Evolutionary conservation across 2,329 filamentous ascomycete species (phyloP).

Genomic region (Colletotrichum tropicicola): DNA sequence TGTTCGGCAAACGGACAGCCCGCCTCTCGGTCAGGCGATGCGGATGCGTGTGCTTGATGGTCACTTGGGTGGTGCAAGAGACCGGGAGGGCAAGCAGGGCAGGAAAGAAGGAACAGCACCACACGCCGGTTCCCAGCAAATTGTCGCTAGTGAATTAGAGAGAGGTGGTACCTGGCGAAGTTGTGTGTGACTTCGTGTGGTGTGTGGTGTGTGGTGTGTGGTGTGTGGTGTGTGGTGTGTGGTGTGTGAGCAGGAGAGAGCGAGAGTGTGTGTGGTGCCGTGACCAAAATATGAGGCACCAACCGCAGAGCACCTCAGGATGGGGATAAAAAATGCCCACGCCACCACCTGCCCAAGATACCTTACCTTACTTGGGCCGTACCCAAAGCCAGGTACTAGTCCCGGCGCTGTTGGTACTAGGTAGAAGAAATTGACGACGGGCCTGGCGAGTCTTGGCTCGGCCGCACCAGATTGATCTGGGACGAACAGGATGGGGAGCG

Average conservation of each 20-base stretch:
- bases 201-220: not conserved
- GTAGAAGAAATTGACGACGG: constrained; percentile 18
- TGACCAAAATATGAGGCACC: constrained; percentile 23
- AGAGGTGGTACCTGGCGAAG: no score
- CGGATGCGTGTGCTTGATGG: not conserved
- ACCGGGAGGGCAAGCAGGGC: not conserved
- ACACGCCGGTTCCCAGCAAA: no score
- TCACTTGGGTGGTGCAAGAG: not conserved
- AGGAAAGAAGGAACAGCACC: not conserved
- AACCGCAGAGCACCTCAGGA: constrained; percentile 1
- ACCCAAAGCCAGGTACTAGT: no score
- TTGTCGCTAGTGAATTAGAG: constrained; percentile 15
- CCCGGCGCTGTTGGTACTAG: no score
- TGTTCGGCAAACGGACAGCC: not conserved
- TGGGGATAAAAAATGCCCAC: not conserved
- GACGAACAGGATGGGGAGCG: no score
- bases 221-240: not conserved
- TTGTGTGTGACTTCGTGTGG: no score
- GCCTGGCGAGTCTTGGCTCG: constrained; percentile 24
- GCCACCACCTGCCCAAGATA: not conserved
- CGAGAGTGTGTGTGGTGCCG: not conserved
- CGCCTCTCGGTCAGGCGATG: constrained; percentile 4
- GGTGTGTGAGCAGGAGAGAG: not conserved
- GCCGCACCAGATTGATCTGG: constrained; percentile 13
- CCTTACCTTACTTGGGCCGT: not conserved